These are phyloP conservation scores for Filobasidium wieringae DNA, from an alignment of 768 basidiomycete genomes.

Conservation along the genomic window DNA sequence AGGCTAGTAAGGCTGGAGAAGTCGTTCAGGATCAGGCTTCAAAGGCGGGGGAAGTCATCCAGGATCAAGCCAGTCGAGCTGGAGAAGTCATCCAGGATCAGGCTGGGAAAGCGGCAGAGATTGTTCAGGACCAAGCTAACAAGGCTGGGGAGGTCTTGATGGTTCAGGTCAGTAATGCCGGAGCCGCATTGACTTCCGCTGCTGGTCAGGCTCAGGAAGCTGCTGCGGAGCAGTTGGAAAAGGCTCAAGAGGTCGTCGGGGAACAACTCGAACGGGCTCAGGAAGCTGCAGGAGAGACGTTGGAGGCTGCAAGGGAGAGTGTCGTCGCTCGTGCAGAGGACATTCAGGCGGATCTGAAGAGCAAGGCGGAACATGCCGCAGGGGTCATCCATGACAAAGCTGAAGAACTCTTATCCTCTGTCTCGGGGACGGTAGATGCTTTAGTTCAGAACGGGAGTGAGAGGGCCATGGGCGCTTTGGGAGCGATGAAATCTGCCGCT, in stretches of 20 bases:
- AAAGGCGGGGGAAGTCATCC: neutral
- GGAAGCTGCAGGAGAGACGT: neutral
- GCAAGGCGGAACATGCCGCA: neutral
- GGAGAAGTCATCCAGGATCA: neutral
- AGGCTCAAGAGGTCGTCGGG: neutral
- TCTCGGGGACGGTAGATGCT: neutral
- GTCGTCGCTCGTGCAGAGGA: neutral
- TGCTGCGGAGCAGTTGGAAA: neutral
- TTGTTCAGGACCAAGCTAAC: neutral
- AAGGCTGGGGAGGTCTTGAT: neutral
- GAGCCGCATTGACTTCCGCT: too few relatives aligned
- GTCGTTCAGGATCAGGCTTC: neutral
- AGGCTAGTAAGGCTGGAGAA: neutral
- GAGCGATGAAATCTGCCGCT: constrained; percentile 5
- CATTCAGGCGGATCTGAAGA: neutral
- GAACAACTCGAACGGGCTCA: neutral
- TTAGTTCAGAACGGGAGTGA: neutral
- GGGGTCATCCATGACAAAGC: neutral
- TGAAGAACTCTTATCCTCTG: neutral
- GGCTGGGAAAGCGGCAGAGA: neutral
- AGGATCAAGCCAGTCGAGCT: neutral
- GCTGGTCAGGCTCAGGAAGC: neutral
- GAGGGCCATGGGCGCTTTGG: neutral
- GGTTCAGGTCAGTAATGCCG: too few relatives aligned
- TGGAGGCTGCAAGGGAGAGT: neutral